A percentile compares a stretch with the other conserved stretches of the same genome.
Evolutionary conservation across 2,329 filamentous ascomycete species (phyloP).

Genomic region (Fusarium sp.): DNA sequence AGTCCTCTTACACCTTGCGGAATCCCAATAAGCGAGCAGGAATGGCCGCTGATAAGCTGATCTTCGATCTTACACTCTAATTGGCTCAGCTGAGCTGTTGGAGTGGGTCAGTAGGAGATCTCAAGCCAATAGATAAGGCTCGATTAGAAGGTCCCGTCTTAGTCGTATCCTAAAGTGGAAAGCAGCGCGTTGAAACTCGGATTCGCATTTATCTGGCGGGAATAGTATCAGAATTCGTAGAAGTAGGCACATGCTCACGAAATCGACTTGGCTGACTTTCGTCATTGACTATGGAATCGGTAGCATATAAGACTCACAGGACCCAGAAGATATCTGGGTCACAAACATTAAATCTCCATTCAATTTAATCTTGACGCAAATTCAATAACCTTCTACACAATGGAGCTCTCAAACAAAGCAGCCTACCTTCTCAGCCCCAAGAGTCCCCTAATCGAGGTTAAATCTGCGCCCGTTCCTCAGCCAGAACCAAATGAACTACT

Average conservation of each 20-base stretch:
- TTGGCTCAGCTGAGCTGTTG: rapidly evolving
- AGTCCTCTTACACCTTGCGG: no score
- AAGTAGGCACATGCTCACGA: not conserved
- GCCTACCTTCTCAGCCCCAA: not conserved
- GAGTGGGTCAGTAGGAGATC: rapidly evolving
- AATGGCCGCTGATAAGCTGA: not conserved
- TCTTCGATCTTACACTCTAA: not conserved
- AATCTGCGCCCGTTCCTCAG: not conserved
- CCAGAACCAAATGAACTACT: not conserved
- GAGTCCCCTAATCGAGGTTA: not conserved
- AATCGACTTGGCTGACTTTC: rapidly evolving
- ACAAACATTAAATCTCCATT: not conserved
- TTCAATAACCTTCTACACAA: not conserved
- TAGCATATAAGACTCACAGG: not conserved
- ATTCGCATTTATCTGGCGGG: not conserved
- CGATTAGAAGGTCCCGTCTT: rapidly evolving
- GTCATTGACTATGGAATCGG: not conserved
- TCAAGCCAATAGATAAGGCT: not conserved
- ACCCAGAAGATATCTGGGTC: rapidly evolving
- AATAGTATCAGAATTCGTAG: not conserved
- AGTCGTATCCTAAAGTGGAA: not conserved
- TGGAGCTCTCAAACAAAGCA: not conserved
- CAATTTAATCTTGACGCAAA: rapidly evolving
- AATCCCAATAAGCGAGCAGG: no score
- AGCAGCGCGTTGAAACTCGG: not conserved